Conservation (phyloP, 1,284 basidiomycete genomes). For the Anthracocystis panici-leucophaei region DNA sequence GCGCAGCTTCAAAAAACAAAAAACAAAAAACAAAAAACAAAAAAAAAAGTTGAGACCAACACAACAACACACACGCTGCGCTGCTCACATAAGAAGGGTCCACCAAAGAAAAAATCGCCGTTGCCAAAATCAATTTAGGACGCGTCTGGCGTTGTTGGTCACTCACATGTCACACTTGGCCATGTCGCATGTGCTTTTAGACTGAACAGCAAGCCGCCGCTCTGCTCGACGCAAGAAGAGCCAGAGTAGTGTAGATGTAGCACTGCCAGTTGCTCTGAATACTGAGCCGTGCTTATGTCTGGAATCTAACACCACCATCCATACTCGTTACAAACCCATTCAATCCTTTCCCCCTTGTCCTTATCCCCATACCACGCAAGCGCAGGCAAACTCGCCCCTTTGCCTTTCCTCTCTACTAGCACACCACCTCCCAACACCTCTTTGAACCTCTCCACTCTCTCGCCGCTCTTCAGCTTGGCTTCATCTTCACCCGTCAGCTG, state of each 20-base stretch:
- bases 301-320: slow-evolving; percentile 43
- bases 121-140: neutral
- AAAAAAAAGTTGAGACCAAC: slow-evolving; percentile 22
- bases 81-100: slow-evolving; percentile 4
- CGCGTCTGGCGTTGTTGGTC: slow-evolving; percentile 2
- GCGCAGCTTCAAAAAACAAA: too few species aligned
- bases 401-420: slow-evolving; percentile 34
- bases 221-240: too few species aligned
- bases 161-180: slow-evolving; percentile 1
- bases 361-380: slow-evolving; percentile 41
- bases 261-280: neutral
- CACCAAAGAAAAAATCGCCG: slow-evolving; percentile 7
- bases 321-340: slow-evolving; percentile 49
- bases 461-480: slow-evolving; percentile 9
- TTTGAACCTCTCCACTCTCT: slow-evolving; percentile 4
- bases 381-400: slow-evolving; percentile 27
- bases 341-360: slow-evolving; percentile 16
- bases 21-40: too few species aligned
- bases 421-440: slow-evolving; percentile 18
- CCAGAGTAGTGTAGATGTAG: too few species aligned
- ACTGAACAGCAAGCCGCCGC: too few species aligned
- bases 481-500: slow-evolving; percentile 24
- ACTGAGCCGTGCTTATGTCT: too few species aligned
- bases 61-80: slow-evolving; percentile 26
- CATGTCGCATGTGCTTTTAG: too few species aligned